phyloP scores from a whole-genome alignment of 2,329 filamentous ascomycete species.

The Phaeosphaeriaceae sp. region DNA sequence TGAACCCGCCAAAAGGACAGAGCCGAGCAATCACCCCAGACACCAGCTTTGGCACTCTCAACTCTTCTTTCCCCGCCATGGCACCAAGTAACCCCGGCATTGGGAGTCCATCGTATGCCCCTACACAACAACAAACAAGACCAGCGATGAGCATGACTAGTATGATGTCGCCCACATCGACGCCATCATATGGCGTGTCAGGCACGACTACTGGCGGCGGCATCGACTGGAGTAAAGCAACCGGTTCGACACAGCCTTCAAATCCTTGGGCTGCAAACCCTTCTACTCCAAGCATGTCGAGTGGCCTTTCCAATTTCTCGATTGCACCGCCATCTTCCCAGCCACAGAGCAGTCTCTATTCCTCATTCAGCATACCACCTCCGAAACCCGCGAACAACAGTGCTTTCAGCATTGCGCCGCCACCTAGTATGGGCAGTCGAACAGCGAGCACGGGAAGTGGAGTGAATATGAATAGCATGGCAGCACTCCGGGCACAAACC shows the following conservation, averaged over 20 bases:
- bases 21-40: slow-evolving; percentile 61
- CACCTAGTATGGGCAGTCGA: slow-evolving; percentile 25
- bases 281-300: slow-evolving; percentile 18
- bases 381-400: slow-evolving; percentile 28
- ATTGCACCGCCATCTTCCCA: slow-evolving; percentile 57
- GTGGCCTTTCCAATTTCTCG: slow-evolving; percentile 52
- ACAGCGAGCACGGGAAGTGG: slow-evolving; percentile 32
- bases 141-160: slow-evolving; percentile 44
- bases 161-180: slow-evolving; percentile 34
- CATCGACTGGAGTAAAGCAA: slow-evolving; percentile 42
- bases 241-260: slow-evolving; percentile 15
- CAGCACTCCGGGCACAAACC: slow-evolving; percentile 32
- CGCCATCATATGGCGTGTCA: slow-evolving; percentile 33
- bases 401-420: slow-evolving; percentile 38
- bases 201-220: slow-evolving; percentile 12
- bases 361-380: slow-evolving; percentile 49
- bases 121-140: slow-evolving; percentile 47
- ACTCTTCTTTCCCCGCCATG: slow-evolving; percentile 46
- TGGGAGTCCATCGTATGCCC: slow-evolving; percentile 42
- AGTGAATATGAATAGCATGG: slow-evolving; percentile 38
- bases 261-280: slow-evolving; percentile 34
- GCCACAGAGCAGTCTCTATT: slow-evolving; percentile 36
- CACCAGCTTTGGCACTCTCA: slow-evolving; percentile 52
- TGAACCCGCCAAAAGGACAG: slow-evolving; percentile 31
- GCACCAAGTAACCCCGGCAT: slow-evolving; percentile 44